These are phyloP conservation scores for Colletotrichum tropicicola DNA, from an alignment of 2,329 filamentous ascomycete genomes.

Conservation along the genomic window DNA sequence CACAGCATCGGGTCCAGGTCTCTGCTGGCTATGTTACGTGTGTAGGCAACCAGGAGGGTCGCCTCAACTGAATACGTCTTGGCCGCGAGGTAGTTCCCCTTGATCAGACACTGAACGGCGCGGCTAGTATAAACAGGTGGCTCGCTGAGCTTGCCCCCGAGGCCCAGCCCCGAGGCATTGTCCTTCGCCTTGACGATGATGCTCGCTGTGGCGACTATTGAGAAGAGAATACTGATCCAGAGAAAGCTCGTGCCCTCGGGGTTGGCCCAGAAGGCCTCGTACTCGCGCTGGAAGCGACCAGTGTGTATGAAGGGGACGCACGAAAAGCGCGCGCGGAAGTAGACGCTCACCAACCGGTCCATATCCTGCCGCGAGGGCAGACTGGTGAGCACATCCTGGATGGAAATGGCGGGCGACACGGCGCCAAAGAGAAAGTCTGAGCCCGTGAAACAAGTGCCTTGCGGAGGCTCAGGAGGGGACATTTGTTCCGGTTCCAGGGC, in stretches of 20 bases:
- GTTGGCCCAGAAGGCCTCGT: slow-evolving; percentile 56
- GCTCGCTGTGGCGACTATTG: slow-evolving; percentile 52
- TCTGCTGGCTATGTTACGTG: slow-evolving; percentile 49
- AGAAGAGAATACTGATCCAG: slow-evolving; percentile 61
- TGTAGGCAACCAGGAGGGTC: slow-evolving; percentile 54
- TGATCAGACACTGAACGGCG: slow-evolving; percentile 56
- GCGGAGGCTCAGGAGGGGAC: background rate
- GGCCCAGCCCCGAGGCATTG: slow-evolving; percentile 33
- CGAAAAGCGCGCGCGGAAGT: slow-evolving; percentile 50
- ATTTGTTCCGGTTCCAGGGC: slow-evolving; percentile 37
- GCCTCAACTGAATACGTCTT: slow-evolving; percentile 58
- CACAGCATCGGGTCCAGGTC: slow-evolving; percentile 55
- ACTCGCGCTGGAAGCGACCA: slow-evolving; percentile 56
- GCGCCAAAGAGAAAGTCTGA: slow-evolving; percentile 45
- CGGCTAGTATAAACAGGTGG: slow-evolving; percentile 44
- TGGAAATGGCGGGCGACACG: slow-evolving; percentile 34
- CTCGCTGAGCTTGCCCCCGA: slow-evolving; percentile 34
- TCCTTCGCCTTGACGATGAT: slow-evolving; percentile 44
- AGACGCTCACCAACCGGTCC: slow-evolving; percentile 46
- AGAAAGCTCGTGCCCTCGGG: slow-evolving; percentile 50
- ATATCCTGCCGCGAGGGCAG: slow-evolving; percentile 47
- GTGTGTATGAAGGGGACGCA: slow-evolving; percentile 49
- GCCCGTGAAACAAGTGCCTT: slow-evolving; percentile 32
- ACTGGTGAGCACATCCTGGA: slow-evolving; percentile 41
- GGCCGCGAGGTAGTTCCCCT: slow-evolving; percentile 56